Evolutionary conservation across 2,329 filamentous ascomycete genomes (phyloP).

Genomic region (Aspergillus intermedius): DNA sequence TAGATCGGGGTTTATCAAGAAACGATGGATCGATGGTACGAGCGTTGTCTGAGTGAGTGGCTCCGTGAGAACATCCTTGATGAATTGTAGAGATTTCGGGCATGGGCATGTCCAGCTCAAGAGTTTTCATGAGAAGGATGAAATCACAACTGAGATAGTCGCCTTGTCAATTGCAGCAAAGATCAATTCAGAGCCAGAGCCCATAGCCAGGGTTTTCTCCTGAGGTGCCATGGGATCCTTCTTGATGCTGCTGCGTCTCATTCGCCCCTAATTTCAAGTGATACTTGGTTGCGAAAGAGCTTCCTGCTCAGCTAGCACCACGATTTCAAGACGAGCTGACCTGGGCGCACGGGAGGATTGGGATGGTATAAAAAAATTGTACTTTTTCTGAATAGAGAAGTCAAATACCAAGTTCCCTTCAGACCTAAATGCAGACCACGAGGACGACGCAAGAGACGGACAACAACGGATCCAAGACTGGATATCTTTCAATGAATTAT

Average conservation of each 20-base stretch:
- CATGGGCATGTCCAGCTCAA: no score
- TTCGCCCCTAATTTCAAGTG: neutral
- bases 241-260: neutral
- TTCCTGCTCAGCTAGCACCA: neutral
- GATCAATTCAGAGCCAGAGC: neutral
- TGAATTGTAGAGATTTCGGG: no score
- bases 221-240: neutral
- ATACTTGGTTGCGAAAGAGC: neutral
- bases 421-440: neutral
- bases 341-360: neutral
- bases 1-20: neutral
- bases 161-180: neutral
- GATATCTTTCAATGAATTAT: neutral
- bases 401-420: neutral
- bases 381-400: neutral
- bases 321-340: neutral
- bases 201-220: neutral
- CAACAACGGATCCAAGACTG: neutral
- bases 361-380: neutral
- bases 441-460: neutral
- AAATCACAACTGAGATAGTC: neutral
- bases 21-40: neutral
- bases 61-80: no score
- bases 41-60: neutral
- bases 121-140: neutral